These are phyloP conservation scores for Polytolypa hystricis DNA, from an alignment of 2,329 filamentous ascomycete species.

Conservation along the genomic window DNA sequence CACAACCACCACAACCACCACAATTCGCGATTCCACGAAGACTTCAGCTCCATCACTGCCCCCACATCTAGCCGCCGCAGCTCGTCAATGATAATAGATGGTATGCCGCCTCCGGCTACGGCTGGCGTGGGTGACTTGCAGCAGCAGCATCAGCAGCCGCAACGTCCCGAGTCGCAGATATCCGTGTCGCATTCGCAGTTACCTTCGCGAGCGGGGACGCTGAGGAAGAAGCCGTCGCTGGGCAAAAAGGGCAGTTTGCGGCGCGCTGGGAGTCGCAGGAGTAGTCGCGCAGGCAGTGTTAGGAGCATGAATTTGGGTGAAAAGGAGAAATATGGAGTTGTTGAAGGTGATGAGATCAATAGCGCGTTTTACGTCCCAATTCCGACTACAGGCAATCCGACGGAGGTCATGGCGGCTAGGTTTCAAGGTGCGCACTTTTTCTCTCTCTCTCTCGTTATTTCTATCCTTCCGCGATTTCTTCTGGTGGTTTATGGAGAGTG, in stretches of 20 bases:
- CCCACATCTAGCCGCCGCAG: too few relatives aligned
- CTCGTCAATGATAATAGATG: slow-evolving; percentile 24
- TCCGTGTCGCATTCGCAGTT: slow-evolving; percentile 30
- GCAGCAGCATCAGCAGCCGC: too few relatives aligned
- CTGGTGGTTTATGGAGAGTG: too few relatives aligned
- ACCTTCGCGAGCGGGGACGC: slow-evolving; percentile 52
- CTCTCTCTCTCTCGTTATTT: slow-evolving; percentile 3
- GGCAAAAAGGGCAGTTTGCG: slow-evolving; percentile 63
- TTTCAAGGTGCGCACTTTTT: slow-evolving; percentile 62
- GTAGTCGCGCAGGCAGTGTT: slow-evolving; percentile 76
- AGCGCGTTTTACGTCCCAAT: slow-evolving; percentile 86
- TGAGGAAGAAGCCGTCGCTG: slow-evolving; percentile 80
- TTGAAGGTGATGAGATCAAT: slow-evolving; percentile 52
- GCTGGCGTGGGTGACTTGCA: too few relatives aligned
- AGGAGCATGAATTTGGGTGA: slow-evolving; percentile 66
- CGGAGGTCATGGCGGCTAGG: slow-evolving; percentile 71
- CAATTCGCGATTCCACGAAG: slow-evolving; percentile 30
- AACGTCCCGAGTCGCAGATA: slow-evolving; percentile 28
- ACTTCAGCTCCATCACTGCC: slow-evolving; percentile 21
- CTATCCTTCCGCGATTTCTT: too few relatives aligned
- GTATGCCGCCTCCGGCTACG: not conserved
- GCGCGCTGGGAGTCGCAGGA: slow-evolving; percentile 69
- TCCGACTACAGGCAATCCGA: slow-evolving; percentile 76
- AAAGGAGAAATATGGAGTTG: slow-evolving; percentile 35
- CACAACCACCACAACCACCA: too few relatives aligned